Percentiles rank a stretch among this genome's conserved stretches.
These are phyloP conservation scores for Apocynum venetum DNA, from an alignment of 257 asterid genomes.

Conservation along the genomic window DNA sequence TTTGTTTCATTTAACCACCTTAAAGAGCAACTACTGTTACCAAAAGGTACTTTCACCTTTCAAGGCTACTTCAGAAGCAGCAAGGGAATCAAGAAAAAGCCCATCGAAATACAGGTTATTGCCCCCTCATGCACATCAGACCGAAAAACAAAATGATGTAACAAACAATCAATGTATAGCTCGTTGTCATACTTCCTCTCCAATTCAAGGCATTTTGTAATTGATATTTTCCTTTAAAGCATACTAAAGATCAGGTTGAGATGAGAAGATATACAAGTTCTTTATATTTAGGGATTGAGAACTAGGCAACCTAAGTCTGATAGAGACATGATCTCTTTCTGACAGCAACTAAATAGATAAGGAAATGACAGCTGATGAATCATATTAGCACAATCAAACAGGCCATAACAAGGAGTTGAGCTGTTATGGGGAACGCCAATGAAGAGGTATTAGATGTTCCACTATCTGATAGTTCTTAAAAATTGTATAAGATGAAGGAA, in stretches of 20 bases:
- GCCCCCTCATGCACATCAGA: background rate
- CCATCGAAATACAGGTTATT: background rate
- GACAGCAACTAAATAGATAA: background rate
- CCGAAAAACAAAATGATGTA: background rate
- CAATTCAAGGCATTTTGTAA: background rate
- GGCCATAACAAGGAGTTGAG: background rate
- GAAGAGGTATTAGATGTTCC: background rate
- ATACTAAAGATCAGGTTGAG: background rate
- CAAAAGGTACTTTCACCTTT: background rate
- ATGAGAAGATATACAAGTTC: background rate
- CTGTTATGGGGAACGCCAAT: no score
- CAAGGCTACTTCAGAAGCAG: background rate
- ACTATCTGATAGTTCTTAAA: background rate
- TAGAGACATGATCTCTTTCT: background rate
- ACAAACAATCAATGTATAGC: background rate
- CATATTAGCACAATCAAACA: background rate
- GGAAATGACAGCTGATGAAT: background rate
- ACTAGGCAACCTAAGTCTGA: background rate
- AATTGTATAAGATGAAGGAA: conserved; percentile 1
- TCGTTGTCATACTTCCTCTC: background rate
- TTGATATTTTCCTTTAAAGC: background rate
- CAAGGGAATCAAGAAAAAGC: background rate
- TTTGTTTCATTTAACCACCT: background rate
- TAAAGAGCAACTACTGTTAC: background rate
- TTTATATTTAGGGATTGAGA: background rate